phyloP scores from a whole-genome alignment of 202 grass and related monocot genomes.

The Eragrostis tef region DNA sequence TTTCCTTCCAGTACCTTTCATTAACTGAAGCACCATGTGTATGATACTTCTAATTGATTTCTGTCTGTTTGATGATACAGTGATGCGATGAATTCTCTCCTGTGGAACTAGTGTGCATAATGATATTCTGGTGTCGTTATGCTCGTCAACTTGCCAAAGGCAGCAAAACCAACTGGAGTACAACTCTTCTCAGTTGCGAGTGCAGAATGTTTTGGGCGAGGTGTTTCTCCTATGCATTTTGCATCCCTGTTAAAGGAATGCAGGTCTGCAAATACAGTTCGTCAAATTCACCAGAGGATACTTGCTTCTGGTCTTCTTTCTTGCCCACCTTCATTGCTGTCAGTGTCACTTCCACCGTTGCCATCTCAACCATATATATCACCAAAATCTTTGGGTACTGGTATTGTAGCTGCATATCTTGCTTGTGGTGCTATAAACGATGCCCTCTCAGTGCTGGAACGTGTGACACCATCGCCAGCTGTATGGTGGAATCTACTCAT shows the following conservation, averaged over 20 bases:
- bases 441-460: slow-evolving; percentile 58
- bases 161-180: slow-evolving; percentile 27
- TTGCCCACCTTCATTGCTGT: slow-evolving; percentile 25
- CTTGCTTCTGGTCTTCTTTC: slow-evolving; percentile 54
- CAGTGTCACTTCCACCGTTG: slow-evolving; percentile 26
- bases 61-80: slow-evolving; percentile 27
- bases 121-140: slow-evolving; percentile 43
- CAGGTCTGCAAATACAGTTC: slow-evolving; percentile 42
- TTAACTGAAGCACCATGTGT: neutral
- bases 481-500: slow-evolving; percentile 73
- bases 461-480: slow-evolving; percentile 50
- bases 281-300: slow-evolving; percentile 61
- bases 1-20: neutral
- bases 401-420: slow-evolving; percentile 61
- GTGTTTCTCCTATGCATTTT: slow-evolving; percentile 26
- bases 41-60: slow-evolving; percentile 26
- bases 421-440: slow-evolving; percentile 46
- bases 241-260: slow-evolving; percentile 59
- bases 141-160: slow-evolving; percentile 46
- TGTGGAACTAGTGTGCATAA: slow-evolving; percentile 33
- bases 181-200: slow-evolving; percentile 38
- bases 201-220: slow-evolving; percentile 26
- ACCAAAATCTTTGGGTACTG: slow-evolving; percentile 51
- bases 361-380: slow-evolving; percentile 36
- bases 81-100: slow-evolving; percentile 26